phyloP scores from a whole-genome alignment of 2,329 filamentous ascomycete genomes.

The Colletotrichum paranaense region DNA sequence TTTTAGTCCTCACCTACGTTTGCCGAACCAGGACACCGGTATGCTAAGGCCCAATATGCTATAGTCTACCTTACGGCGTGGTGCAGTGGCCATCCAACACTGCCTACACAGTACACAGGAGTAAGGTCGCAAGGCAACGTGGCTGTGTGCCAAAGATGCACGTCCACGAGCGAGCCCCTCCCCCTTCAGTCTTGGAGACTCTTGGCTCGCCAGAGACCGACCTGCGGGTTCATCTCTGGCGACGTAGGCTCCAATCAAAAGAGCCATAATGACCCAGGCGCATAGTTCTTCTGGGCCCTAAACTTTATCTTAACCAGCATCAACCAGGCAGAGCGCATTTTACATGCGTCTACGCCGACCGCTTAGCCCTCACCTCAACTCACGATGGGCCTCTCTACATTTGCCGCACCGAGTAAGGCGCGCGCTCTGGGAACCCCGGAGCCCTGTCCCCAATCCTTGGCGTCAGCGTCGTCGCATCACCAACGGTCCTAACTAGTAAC shows the following conservation, averaged over 20 bases:
- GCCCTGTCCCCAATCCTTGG: conserved; percentile 20
- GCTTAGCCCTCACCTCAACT: background rate
- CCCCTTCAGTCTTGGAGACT: background rate
- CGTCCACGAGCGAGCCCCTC: background rate
- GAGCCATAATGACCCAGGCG: background rate
- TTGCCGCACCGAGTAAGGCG: background rate
- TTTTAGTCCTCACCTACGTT: background rate
- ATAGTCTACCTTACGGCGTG: background rate
- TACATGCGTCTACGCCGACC: background rate
- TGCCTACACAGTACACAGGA: too few relatives aligned
- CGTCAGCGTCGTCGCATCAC: background rate
- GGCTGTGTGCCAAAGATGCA: background rate
- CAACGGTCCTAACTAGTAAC: too few relatives aligned
- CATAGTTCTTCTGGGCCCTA: conserved; percentile 14
- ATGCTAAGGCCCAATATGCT: background rate
- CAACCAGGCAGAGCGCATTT: conserved; percentile 19
- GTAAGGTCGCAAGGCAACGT: background rate
- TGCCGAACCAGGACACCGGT: background rate
- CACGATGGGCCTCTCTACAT: background rate
- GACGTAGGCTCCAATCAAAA: background rate
- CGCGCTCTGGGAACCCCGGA: background rate
- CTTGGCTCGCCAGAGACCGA: background rate
- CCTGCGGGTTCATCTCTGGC: background rate
- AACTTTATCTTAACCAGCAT: conserved; percentile 29
- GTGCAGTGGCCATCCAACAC: too few relatives aligned